A percentile compares a stretch with the other conserved stretches of the same genome.
phyloP scores from a whole-genome alignment of 2,329 filamentous ascomycete species.

The Uncinocarpus reesii region DNA sequence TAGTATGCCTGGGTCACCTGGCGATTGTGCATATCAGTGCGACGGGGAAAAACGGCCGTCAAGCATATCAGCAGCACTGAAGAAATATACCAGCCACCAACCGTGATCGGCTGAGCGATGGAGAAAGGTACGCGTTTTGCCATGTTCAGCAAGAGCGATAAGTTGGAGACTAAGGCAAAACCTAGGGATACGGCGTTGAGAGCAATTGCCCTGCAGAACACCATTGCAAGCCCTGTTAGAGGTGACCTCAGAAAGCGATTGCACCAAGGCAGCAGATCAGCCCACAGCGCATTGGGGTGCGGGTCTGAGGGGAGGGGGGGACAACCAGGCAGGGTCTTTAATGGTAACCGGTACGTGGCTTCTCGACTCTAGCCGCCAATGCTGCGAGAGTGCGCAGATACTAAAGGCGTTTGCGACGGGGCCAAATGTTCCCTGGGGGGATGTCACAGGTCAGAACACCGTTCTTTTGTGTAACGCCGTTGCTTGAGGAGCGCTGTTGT shows the following conservation, averaged over 20 bases:
- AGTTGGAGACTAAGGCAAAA: constrained; percentile 46
- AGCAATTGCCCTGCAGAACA: constrained; percentile 37
- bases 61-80: constrained; percentile 46
- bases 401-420: constrained; percentile 47
- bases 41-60: constrained; percentile 38
- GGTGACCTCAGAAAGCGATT: no score
- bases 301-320: constrained; percentile 1
- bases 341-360: constrained; percentile 38
- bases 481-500: no score
- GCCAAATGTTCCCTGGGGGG: constrained; percentile 41
- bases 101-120: constrained; percentile 50
- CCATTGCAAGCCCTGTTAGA: neutral
- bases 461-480: neutral
- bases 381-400: constrained; percentile 46
- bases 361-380: constrained; percentile 46
- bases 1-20: constrained; percentile 49
- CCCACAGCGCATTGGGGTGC: neutral
- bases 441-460: constrained; percentile 7
- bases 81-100: constrained; percentile 49
- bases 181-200: constrained; percentile 48
- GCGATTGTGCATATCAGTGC: constrained; percentile 33
- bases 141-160: constrained; percentile 50
- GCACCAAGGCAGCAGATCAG: neutral
- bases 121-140: constrained; percentile 45
- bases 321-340: constrained; percentile 45